Evolutionary conservation across 2,329 filamentous ascomycete species (phyloP).

Genomic region (Botrytis elliptica): DNA sequence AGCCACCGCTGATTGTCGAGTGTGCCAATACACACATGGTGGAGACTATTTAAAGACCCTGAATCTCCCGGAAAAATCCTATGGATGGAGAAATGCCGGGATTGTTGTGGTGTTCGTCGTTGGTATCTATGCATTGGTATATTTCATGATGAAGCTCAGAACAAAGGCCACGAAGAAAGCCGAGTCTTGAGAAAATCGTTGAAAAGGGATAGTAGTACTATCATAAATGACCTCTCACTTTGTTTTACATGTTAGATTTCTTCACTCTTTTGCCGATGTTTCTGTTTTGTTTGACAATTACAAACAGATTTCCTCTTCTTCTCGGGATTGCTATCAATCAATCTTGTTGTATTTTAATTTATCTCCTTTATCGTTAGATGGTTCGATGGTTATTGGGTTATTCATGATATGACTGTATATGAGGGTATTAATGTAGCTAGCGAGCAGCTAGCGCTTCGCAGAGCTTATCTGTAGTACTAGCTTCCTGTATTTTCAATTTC

Average conservation of each 20-base stretch:
- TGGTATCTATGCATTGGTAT: constrained; percentile 45
- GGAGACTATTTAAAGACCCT: constrained; percentile 59
- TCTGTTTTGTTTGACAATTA: background rate
- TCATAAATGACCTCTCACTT: background rate
- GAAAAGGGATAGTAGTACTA: background rate
- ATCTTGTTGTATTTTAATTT: background rate
- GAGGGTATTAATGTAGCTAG: background rate
- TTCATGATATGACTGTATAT: background rate
- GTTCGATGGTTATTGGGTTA: background rate
- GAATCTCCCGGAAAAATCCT: constrained; percentile 59
- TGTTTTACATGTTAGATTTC: background rate
- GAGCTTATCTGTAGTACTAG: background rate
- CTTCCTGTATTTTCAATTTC: background rate
- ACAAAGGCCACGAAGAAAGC: constrained; percentile 49
- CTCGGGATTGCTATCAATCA: background rate
- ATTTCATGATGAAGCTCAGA: constrained; percentile 49
- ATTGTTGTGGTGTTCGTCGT: constrained; percentile 47
- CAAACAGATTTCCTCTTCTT: background rate
- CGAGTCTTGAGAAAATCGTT: background rate
- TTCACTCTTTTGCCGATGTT: background rate
- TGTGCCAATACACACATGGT: constrained; percentile 60
- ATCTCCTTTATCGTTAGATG: background rate
- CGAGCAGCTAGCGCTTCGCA: background rate
- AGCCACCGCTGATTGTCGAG: constrained; percentile 53
- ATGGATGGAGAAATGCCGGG: constrained; percentile 65